phyloP scores from a whole-genome alignment of 2,329 filamentous ascomycete species.

The Aspergillus fumigatus region DNA sequence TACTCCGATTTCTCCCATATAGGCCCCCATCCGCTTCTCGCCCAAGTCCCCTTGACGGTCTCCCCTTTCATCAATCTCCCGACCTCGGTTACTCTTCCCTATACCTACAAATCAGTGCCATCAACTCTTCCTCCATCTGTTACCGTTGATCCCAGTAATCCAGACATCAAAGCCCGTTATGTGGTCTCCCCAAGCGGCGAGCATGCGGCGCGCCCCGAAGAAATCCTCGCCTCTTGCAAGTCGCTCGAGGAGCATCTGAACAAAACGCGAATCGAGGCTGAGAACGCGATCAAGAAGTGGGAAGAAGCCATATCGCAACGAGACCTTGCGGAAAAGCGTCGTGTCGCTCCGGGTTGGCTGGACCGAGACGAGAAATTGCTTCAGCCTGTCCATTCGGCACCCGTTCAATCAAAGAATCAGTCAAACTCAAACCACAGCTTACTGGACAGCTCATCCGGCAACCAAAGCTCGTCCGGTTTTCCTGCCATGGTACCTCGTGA shows the following conservation, averaged over 20 bases:
- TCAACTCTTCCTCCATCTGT: constrained; percentile 76
- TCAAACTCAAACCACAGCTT: constrained; percentile 24
- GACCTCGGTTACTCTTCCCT: constrained; percentile 83
- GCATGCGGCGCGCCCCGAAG: constrained; percentile 78
- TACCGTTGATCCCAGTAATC: constrained; percentile 47
- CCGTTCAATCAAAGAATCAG: constrained; percentile 11
- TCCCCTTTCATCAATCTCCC: constrained; percentile 92
- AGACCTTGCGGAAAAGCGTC: constrained; percentile 60
- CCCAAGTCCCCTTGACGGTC: constrained; percentile 88
- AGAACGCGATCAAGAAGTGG: constrained; percentile 62
- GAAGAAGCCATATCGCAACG: constrained; percentile 58
- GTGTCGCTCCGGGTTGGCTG: constrained; percentile 61
- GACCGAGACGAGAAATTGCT: constrained; percentile 58
- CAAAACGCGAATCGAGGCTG: constrained; percentile 63
- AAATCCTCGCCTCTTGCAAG: constrained; percentile 77
- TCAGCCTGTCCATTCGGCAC: constrained; percentile 41
- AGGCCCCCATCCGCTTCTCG: constrained; percentile 77
- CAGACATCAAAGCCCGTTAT: constrained; percentile 57
- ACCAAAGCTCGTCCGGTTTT: constrained; percentile 28
- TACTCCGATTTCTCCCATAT: constrained; percentile 27
- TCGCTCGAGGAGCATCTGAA: constrained; percentile 72
- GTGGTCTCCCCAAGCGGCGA: constrained; percentile 74
- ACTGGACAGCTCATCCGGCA: constrained; percentile 34
- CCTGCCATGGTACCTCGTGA: constrained; percentile 40
- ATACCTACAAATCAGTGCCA: constrained; percentile 88